These are phyloP conservation scores for Nematodospora anomalae DNA, from an alignment of 1,139 yeast genomes.

Conservation along the genomic window DNA sequence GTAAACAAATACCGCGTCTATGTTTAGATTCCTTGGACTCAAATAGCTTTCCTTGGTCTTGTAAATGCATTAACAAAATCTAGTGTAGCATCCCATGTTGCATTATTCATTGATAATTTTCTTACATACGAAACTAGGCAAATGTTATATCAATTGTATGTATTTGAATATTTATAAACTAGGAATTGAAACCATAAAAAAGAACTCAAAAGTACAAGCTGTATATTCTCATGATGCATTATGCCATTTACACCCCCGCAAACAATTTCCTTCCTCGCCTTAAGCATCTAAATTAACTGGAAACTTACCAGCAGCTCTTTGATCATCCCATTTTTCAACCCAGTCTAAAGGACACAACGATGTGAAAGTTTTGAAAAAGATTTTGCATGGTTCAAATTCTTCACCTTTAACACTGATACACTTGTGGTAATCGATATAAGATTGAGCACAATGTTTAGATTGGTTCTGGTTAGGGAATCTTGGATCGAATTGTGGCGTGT, in stretches of 20 bases:
- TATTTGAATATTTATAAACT: not conserved
- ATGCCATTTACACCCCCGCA: not conserved
- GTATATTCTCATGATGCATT: not conserved
- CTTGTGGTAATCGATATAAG: conserved; percentile 96
- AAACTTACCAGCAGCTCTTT: conserved; percentile 65
- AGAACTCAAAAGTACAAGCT: not conserved
- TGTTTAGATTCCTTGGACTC: too few relatives aligned
- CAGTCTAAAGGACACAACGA: conserved; percentile 91
- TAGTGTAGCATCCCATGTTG: too few relatives aligned
- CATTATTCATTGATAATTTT: too few relatives aligned
- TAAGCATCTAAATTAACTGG: conserved; percentile 39
- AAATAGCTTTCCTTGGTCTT: too few relatives aligned
- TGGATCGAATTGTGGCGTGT: conserved; percentile 86
- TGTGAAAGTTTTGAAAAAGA: conserved; percentile 87
- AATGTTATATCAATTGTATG: too few relatives aligned
- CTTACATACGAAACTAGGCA: too few relatives aligned
- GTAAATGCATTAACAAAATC: too few relatives aligned
- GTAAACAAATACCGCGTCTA: too few relatives aligned
- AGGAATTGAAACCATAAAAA: not conserved
- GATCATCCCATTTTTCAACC: conserved; percentile 96
- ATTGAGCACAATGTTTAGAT: conserved; percentile 97
- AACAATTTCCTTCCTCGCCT: not conserved
- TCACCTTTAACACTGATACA: conserved; percentile 97
- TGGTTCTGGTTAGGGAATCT: conserved; percentile 97
- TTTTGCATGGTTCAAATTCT: conserved; percentile 96